These are phyloP conservation scores for Beauveria scarabaeidicola DNA, from an alignment of 2,329 filamentous ascomycete genomes.

Conservation along the genomic window DNA sequence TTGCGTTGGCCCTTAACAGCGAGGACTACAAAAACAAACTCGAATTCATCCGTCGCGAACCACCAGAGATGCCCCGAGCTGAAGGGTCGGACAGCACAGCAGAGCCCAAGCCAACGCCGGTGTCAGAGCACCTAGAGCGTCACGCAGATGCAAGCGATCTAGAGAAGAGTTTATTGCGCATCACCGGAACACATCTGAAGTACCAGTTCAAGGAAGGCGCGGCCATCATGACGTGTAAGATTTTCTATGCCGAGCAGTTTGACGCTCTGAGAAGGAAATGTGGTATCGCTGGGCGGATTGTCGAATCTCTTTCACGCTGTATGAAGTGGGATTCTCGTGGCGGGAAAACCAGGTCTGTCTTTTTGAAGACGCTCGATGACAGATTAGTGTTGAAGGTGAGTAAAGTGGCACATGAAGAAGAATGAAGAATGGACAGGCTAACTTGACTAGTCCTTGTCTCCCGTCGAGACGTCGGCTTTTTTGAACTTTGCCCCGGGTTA, in stretches of 20 bases:
- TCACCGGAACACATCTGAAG: constrained; percentile 86
- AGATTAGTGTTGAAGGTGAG: constrained; percentile 74
- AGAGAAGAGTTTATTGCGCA: constrained; percentile 74
- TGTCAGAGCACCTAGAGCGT: constrained; percentile 29
- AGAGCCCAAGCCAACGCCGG: constrained; percentile 22
- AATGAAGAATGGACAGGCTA: neutral
- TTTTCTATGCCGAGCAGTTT: constrained; percentile 97
- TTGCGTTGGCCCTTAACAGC: constrained; percentile 84
- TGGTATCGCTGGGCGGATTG: constrained; percentile 84
- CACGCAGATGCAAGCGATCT: constrained; percentile 59
- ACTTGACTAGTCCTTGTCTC: constrained; percentile 61
- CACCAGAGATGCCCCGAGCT: constrained; percentile 33
- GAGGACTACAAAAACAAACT: constrained; percentile 81
- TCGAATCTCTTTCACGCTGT: constrained; percentile 90
- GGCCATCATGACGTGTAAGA: constrained; percentile 95
- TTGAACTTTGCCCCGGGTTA: constrained; percentile 93
- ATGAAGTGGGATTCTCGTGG: constrained; percentile 97
- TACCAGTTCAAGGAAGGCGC: constrained; percentile 91
- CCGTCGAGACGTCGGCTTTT: constrained; percentile 89
- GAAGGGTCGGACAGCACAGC: constrained; percentile 22
- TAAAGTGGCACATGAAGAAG: constrained; percentile 11
- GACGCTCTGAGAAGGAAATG: constrained; percentile 90
- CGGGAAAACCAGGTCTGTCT: constrained; percentile 95
- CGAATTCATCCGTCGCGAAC: constrained; percentile 51
- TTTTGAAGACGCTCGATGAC: constrained; percentile 92